These are phyloP conservation scores for Alternaria longipes DNA, from an alignment of 2,329 filamentous ascomycete genomes.

Conservation along the genomic window DNA sequence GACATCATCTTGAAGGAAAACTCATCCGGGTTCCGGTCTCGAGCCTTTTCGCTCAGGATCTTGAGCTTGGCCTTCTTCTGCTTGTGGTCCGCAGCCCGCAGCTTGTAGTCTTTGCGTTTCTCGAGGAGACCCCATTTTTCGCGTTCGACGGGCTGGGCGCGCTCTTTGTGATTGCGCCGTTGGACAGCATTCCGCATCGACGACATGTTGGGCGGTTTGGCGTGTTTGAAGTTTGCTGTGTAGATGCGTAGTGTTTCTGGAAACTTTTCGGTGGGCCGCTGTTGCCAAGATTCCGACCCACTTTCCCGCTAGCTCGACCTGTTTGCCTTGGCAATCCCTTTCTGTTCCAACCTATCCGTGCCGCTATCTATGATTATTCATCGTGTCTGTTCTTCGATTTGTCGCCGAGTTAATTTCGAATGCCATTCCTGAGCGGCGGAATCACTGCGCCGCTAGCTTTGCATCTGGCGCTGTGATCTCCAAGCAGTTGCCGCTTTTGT, in stretches of 20 bases:
- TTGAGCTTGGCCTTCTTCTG: constrained; percentile 68
- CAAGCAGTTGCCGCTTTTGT: background rate
- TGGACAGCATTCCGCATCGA: constrained; percentile 59
- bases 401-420: background rate
- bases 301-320: background rate
- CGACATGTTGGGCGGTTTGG: constrained; percentile 35
- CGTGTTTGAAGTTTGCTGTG: background rate
- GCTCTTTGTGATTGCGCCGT: constrained; percentile 87
- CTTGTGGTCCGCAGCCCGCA: constrained; percentile 71
- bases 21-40: constrained; percentile 71
- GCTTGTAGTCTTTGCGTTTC: constrained; percentile 86
- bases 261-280: constrained; percentile 11
- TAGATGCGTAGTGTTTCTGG: background rate
- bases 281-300: constrained; percentile 8
- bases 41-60: constrained; percentile 67
- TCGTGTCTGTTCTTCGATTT: background rate
- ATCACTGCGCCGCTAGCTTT: background rate
- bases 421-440: background rate
- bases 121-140: constrained; percentile 90
- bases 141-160: constrained; percentile 84
- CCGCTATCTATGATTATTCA: background rate
- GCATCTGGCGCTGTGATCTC: background rate
- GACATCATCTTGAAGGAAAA: constrained; percentile 72
- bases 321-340: background rate
- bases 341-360: no score